These are phyloP conservation scores for Ophiostoma ips DNA, from an alignment of 2,329 filamentous ascomycete species.

Conservation along the genomic window DNA sequence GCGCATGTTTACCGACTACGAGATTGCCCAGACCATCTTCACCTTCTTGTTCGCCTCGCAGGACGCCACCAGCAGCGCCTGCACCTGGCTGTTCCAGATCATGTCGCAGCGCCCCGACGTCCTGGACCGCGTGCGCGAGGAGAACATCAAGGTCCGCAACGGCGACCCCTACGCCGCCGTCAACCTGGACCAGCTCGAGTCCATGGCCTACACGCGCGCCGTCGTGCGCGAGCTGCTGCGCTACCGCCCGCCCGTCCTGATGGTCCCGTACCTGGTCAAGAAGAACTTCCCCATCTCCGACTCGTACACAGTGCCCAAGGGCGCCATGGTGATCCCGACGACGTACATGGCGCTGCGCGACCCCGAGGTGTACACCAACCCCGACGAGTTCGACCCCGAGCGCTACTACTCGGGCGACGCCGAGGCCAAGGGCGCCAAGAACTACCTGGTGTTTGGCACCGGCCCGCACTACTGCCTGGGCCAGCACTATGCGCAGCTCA, in stretches of 20 bases:
- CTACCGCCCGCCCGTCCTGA: constrained; percentile 90
- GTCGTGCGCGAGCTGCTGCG: constrained; percentile 84
- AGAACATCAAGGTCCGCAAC: constrained; percentile 66
- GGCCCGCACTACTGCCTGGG: constrained; percentile 95
- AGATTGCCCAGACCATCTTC: constrained; percentile 87
- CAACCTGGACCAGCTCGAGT: constrained; percentile 75
- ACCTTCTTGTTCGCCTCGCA: constrained; percentile 96
- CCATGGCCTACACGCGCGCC: constrained; percentile 78
- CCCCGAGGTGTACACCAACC: constrained; percentile 79
- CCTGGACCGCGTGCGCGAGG: constrained; percentile 77
- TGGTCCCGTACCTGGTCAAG: constrained; percentile 93
- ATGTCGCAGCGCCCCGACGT: constrained; percentile 89
- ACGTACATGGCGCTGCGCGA: constrained; percentile 86
- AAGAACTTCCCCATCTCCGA: constrained; percentile 85
- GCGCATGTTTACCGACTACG: constrained; percentile 76
- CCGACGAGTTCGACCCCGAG: constrained; percentile 80
- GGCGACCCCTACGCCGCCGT: constrained; percentile 59
- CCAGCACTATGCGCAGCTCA: constrained; percentile 79
- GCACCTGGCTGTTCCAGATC: constrained; percentile 90
- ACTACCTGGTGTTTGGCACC: constrained; percentile 91
- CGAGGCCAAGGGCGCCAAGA: constrained; percentile 75
- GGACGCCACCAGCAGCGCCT: constrained; percentile 87
- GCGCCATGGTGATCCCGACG: constrained; percentile 87
- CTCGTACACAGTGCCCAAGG: constrained; percentile 84
- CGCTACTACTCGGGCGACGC: constrained; percentile 84